Evolutionary conservation across 129 eudicot species (phyloP), one percentile per base, ranked within the genome.

Genomic region (Arctium lappa): DNA sequence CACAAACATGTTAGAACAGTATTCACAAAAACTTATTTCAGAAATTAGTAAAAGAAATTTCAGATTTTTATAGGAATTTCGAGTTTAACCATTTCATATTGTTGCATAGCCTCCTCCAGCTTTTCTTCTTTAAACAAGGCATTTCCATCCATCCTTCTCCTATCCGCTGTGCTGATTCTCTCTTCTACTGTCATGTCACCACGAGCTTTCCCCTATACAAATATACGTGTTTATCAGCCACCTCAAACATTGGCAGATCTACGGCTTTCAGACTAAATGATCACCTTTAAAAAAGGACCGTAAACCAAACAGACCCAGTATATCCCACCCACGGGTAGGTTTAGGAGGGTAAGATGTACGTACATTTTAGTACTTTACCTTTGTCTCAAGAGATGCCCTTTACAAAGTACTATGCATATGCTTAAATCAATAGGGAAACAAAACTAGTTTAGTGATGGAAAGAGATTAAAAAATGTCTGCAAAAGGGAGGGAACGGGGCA

Each of bases 101-200:
- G 98, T 85, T 93, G 99, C 90, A 95, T 91, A 70, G 99, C 99
- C 88, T 88, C 97, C 77, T 90, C 99, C 81, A 91, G 82, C 76
- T 91, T 95, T 82, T 95, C 99, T 85, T 91, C 95, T 86, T 91
- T 93, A 81, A 93, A 93, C 32, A 95, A 87, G 46, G 82, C 89
- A 89, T 95, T 95, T 76, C 98, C 98, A 77, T 95, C 98, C 99
- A 95, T 95, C 75, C 94, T 93, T 87, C 99, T 90, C 71, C 99
- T 85, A 79, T 95, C 99, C 0, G 99, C 98, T 22, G 99, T 86
- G 69, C 99, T 87, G 65, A 95, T 95, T 81, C 99, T 84, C 89
- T 95, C 99, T 89, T 95, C 99, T 36, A 93, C 99, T 32, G 99
- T 95, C 99, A 95, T 95, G 81, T 93, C 99, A 79, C 95, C 82